A percentile compares a stretch with the other conserved stretches of the same genome.
Evolutionary conservation across 2,329 filamentous ascomycete genomes (phyloP).

Genomic region (Alternaria postmessia): DNA sequence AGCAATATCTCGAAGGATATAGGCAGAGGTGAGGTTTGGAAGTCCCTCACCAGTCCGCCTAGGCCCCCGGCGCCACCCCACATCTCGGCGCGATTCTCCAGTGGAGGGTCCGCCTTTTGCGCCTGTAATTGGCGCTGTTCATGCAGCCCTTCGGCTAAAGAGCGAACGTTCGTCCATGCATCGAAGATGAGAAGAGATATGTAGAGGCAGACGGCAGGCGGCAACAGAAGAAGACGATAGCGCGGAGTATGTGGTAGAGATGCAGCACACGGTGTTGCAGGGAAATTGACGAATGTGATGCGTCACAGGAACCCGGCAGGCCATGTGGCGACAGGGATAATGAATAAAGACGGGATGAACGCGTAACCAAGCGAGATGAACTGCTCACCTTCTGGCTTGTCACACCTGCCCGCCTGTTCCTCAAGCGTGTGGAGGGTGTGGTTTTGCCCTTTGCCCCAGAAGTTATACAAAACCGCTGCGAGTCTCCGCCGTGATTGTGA

Average conservation of each 20-base stretch:
- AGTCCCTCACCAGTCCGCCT: conserved; percentile 19
- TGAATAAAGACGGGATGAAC: conserved; percentile 18
- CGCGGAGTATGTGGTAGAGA: conserved; percentile 16
- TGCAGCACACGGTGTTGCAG: conserved; percentile 44
- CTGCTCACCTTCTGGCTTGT: conserved; percentile 42
- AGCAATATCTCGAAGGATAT: conserved; percentile 30
- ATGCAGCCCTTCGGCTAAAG: conserved; percentile 39
- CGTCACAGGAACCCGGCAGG: conserved; percentile 32
- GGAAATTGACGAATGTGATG: conserved; percentile 39
- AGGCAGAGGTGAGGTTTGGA: conserved; percentile 44
- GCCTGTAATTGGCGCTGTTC: conserved; percentile 26
- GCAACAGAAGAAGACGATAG: conserved; percentile 4
- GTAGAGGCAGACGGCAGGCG: conserved; percentile 13
- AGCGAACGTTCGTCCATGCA: conserved; percentile 13
- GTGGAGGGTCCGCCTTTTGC: conserved; percentile 29
- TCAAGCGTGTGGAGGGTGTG: conserved; percentile 13
- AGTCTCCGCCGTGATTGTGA: background rate
- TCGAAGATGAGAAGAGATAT: conserved; percentile 12
- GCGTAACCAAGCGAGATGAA: conserved; percentile 42
- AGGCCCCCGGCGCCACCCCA: conserved; percentile 28
- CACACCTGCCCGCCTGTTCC: conserved; percentile 26
- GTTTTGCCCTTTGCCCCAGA: background rate
- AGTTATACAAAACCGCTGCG: conserved; percentile 12
- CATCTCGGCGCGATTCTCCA: conserved; percentile 27
- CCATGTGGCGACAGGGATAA: conserved; percentile 48